These are phyloP conservation scores for Pseudonitzschia multistriata DNA, from an alignment of 108 stramenopile species.

Conservation along the genomic window DNA sequence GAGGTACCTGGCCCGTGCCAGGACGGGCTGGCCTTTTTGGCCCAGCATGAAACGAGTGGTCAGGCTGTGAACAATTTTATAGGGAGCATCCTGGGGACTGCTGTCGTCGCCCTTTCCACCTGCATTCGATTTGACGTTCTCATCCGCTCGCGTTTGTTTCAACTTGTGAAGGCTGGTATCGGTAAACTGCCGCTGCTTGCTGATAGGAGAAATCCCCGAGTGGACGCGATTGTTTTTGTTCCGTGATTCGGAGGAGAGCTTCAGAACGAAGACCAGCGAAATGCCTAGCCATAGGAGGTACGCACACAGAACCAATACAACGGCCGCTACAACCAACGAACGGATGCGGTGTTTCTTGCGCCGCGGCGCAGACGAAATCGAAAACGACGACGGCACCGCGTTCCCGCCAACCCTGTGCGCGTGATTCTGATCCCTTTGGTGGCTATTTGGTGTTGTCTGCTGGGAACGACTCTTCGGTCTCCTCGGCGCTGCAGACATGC, in stretches of 20 bases:
- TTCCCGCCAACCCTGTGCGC: too few relatives aligned
- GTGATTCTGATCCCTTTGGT: too few relatives aligned
- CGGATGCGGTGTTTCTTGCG: not conserved
- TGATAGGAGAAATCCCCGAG: too few relatives aligned
- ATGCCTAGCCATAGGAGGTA: not conserved
- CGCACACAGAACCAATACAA: not conserved
- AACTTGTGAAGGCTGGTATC: not conserved
- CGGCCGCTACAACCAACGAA: not conserved
- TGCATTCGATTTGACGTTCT: not conserved
- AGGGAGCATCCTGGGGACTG: not conserved
- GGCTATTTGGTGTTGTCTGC: too few relatives aligned
- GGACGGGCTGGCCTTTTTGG: slow-evolving; percentile 7
- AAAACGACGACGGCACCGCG: too few relatives aligned
- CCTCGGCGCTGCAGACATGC: too few relatives aligned
- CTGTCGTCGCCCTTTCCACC: too few relatives aligned
- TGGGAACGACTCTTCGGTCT: too few relatives aligned
- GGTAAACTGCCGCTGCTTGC: too few relatives aligned
- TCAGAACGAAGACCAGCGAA: not conserved
- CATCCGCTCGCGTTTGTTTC: not conserved
- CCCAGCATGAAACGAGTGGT: slow-evolving; percentile 18
- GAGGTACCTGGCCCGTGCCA: slow-evolving; percentile 11
- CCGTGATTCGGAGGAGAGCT: not conserved
- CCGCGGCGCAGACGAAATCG: too few relatives aligned
- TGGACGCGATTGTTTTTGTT: not conserved
- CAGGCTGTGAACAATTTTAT: slow-evolving; percentile 7